These are phyloP conservation scores for Tylopilus subfusipes DNA, from an alignment of 768 basidiomycete genomes.

Conservation along the genomic window DNA sequence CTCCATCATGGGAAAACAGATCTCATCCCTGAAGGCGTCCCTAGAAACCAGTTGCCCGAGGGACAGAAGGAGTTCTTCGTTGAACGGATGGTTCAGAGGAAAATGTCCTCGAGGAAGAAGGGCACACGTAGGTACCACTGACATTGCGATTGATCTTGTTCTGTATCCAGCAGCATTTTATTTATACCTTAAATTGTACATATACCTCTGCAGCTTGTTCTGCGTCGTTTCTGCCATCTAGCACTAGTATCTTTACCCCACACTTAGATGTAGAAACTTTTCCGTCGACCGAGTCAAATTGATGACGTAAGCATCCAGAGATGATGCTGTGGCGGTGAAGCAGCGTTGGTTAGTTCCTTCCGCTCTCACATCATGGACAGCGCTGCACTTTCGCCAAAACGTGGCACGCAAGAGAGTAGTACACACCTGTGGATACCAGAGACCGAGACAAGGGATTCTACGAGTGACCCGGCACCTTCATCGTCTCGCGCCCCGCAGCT, in stretches of 20 bases:
- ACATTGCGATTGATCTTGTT: not conserved
- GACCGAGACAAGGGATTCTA: slow-evolving; percentile 18
- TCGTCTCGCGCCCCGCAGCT: slow-evolving; percentile 29
- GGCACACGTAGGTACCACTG: slow-evolving; percentile 1
- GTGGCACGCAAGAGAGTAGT: slow-evolving; percentile 4
- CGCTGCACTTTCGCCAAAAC: not conserved
- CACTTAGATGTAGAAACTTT: not conserved
- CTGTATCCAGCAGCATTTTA: not conserved
- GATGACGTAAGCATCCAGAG: slow-evolving; percentile 17
- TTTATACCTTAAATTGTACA: not conserved
- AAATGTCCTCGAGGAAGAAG: slow-evolving; percentile 2
- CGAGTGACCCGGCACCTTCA: slow-evolving; percentile 17
- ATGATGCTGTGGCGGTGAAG: not conserved
- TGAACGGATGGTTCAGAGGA: slow-evolving; percentile 9
- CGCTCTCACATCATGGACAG: slow-evolving; percentile 13
- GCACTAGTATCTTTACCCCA: too few species aligned
- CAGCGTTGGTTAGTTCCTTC: not conserved
- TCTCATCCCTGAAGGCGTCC: not conserved
- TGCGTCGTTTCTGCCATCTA: too few species aligned
- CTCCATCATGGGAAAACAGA: slow-evolving; percentile 6
- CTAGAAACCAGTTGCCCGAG: not conserved
- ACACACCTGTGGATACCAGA: slow-evolving; percentile 34
- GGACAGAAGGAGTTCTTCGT: not conserved
- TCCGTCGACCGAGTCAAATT: too few species aligned
- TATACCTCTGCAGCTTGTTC: not conserved